Evolutionary conservation across 148 eudicot species (phyloP).

Genomic region (Hydrangea macrophylla): DNA sequence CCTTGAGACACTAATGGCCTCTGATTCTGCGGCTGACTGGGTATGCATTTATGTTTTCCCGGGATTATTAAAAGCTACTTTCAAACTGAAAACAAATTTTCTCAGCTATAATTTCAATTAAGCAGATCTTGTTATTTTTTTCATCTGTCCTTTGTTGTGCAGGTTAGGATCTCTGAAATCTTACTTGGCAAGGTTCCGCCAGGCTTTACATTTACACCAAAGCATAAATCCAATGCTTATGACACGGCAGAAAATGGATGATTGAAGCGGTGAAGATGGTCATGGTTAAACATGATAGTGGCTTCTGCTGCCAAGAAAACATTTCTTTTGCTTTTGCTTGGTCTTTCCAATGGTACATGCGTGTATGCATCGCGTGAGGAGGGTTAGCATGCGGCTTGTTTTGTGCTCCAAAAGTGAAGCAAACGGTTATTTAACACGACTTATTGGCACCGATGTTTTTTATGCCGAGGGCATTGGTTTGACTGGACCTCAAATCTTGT

Average conservation of each 20-base stretch:
- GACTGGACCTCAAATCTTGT: neutral
- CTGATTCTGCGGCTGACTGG: conserved; percentile 99
- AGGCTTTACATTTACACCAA: conserved; percentile 81
- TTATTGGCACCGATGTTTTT: no score
- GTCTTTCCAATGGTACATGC: neutral
- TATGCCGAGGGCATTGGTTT: neutral
- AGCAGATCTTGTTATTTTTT: neutral
- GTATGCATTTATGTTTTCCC: conserved; percentile 37
- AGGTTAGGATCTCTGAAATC: conserved; percentile 90
- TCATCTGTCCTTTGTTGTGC: conserved; percentile 11
- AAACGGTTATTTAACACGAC: neutral
- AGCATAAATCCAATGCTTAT: conserved; percentile 94
- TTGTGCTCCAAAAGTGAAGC: neutral
- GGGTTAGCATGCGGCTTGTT: neutral
- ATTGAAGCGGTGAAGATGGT: neutral
- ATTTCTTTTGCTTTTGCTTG: neutral
- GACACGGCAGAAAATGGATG: conserved; percentile 93
- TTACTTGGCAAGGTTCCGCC: conserved; percentile 92
- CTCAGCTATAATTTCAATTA: neutral
- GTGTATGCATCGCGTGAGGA: neutral
- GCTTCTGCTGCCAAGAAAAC: neutral
- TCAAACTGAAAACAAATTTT: no score
- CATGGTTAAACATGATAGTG: neutral
- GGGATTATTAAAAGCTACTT: neutral
- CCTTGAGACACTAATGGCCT: conserved; percentile 94